These are phyloP conservation scores for Tuber aestivum DNA, from an alignment of 495 filamentous ascomycete species.

Conservation along the genomic window DNA sequence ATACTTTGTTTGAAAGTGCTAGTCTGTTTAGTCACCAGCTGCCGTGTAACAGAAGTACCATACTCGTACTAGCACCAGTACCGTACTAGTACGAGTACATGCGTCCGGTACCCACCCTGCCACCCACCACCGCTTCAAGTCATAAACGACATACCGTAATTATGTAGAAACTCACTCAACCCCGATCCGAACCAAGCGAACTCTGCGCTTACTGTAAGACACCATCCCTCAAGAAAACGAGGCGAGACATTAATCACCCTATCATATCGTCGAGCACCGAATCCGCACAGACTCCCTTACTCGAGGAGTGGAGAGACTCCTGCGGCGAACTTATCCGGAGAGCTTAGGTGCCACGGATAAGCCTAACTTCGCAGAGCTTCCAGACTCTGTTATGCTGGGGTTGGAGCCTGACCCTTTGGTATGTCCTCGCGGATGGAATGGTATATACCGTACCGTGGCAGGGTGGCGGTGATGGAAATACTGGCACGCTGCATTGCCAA, in stretches of 20 bases:
- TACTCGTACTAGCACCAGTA: not conserved
- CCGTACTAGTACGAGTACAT: not conserved
- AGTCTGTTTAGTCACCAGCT: not conserved
- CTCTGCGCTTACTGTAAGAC: not conserved
- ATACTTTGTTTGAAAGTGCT: not conserved
- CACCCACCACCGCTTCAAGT: not conserved
- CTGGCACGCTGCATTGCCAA: too few relatives aligned
- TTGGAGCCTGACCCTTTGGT: not conserved
- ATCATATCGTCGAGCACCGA: not conserved
- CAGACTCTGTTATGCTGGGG: too few relatives aligned
- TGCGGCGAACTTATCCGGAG: not conserved
- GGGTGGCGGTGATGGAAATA: too few relatives aligned
- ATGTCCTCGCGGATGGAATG: too few relatives aligned
- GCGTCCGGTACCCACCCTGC: not conserved
- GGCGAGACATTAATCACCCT: not conserved
- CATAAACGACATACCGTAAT: not conserved
- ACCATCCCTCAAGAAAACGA: not conserved
- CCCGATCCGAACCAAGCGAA: not conserved
- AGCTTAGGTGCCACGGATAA: not conserved
- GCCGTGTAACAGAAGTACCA: too few relatives aligned
- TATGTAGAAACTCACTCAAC: not conserved
- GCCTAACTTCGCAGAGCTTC: not conserved
- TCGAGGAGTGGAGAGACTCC: not conserved
- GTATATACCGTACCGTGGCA: too few relatives aligned
- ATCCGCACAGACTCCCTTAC: not conserved